Evolutionary conservation across 2,329 filamentous ascomycete genomes (phyloP).

Genomic region (Daldinia eschscholtzii): DNA sequence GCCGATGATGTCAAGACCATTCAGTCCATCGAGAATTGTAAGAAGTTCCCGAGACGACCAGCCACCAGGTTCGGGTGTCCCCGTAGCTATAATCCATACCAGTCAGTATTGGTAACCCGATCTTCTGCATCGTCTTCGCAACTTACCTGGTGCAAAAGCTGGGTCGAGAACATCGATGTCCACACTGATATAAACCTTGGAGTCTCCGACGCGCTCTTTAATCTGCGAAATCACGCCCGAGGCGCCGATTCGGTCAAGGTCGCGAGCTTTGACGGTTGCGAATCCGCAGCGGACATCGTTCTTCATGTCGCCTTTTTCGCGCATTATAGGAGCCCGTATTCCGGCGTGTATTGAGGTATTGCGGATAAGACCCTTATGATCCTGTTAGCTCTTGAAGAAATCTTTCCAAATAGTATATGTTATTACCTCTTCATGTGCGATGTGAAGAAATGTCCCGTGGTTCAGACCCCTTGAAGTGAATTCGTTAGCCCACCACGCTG

Average conservation of each 20-base stretch:
- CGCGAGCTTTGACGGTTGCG: conserved; percentile 68
- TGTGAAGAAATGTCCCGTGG: conserved; percentile 72
- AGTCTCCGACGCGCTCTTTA: conserved; percentile 64
- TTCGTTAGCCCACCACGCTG: neutral
- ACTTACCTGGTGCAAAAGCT: conserved; percentile 68
- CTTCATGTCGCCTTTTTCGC: conserved; percentile 63
- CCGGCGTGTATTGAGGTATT: conserved; percentile 73
- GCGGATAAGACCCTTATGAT: conserved; percentile 62
- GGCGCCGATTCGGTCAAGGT: conserved; percentile 78
- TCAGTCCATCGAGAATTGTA: conserved; percentile 77
- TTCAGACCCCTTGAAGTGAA: conserved; percentile 61
- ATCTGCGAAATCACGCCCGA: conserved; percentile 74
- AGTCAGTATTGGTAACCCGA: conserved; percentile 9
- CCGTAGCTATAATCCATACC: conserved; percentile 66
- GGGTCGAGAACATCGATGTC: conserved; percentile 88
- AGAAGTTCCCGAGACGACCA: conserved; percentile 86
- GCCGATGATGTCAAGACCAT: conserved; percentile 78
- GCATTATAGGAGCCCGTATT: conserved; percentile 66
- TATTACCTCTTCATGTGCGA: conserved; percentile 68
- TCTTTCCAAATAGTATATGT: neutral
- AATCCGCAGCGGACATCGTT: conserved; percentile 72
- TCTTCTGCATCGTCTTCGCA: neutral
- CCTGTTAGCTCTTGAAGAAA: neutral
- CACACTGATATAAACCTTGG: conserved; percentile 76
- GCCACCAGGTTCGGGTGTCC: conserved; percentile 82